These are phyloP conservation scores for Diaporthe velutina DNA, from an alignment of 2,329 filamentous ascomycete species.

Conservation along the genomic window DNA sequence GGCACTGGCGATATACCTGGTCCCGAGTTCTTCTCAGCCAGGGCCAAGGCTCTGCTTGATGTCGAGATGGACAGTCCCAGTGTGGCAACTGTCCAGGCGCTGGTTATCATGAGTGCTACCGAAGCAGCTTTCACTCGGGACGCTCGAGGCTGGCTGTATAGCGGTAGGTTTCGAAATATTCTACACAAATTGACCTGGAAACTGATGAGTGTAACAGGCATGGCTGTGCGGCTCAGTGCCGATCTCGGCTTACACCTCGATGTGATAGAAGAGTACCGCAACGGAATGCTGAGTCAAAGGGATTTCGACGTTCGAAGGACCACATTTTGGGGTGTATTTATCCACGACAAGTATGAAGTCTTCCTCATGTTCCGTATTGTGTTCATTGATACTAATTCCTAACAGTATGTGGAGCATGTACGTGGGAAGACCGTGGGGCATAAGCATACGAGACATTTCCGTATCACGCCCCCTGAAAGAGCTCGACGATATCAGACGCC, in stretches of 20 bases:
- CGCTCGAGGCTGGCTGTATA: constrained; percentile 52
- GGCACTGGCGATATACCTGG: neutral
- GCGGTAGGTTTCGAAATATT: neutral
- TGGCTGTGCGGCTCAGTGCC: constrained; percentile 5
- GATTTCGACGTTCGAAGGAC: constrained; percentile 12
- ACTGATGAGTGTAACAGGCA: neutral
- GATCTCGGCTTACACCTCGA: constrained; percentile 2
- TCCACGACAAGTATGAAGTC: constrained; percentile 7
- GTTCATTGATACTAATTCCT: too few relatives aligned
- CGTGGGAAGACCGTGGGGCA: constrained; percentile 7
- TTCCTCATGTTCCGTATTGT: too few relatives aligned
- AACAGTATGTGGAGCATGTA: constrained; percentile 25
- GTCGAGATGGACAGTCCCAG: constrained; percentile 60
- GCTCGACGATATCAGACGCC: constrained; percentile 2
- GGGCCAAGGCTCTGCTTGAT: constrained; percentile 58
- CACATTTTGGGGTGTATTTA: constrained; percentile 2
- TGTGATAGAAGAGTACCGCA: constrained; percentile 13
- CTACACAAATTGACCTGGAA: rapidly evolving
- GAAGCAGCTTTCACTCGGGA: constrained; percentile 59
- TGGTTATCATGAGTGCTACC: constrained; percentile 58
- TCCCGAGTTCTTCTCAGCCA: constrained; percentile 55
- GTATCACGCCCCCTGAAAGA: constrained; percentile 2
- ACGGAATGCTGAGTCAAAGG: constrained; percentile 7
- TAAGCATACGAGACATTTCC: constrained; percentile 9
- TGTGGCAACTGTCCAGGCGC: constrained; percentile 59